These are phyloP conservation scores for Mycena rosella DNA, from an alignment of 768 basidiomycete species.

Conservation along the genomic window DNA sequence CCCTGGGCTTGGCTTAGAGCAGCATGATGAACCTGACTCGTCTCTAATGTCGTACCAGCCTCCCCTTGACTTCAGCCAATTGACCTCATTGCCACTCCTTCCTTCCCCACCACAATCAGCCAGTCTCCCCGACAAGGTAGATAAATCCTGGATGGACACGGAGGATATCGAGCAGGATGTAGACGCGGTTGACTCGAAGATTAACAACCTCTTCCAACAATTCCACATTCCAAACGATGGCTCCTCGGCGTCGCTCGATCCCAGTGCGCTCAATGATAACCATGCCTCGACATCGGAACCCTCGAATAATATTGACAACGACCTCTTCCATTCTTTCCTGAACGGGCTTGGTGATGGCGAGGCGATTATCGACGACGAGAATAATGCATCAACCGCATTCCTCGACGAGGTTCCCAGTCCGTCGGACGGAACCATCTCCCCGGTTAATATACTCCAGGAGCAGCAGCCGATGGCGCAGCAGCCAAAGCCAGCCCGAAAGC, in stretches of 20 bases:
- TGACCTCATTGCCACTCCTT: conserved; percentile 25
- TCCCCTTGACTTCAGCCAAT: conserved; percentile 37
- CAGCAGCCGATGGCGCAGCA: not conserved
- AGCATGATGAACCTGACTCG: conserved; percentile 40
- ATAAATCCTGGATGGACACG: conserved; percentile 70
- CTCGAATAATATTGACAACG: conserved; percentile 31
- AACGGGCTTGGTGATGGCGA: conserved; percentile 38
- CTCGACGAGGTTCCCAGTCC: conserved; percentile 40
- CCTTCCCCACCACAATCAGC: conserved; percentile 42
- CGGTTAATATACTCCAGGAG: conserved; percentile 12
- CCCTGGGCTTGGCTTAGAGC: conserved; percentile 37
- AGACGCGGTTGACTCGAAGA: conserved; percentile 73
- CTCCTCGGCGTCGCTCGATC: conserved; percentile 56
- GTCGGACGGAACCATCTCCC: conserved; percentile 32
- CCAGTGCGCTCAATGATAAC: conserved; percentile 38
- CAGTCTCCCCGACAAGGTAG: conserved; percentile 55
- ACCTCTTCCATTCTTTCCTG: conserved; percentile 40
- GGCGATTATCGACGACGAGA: conserved; percentile 8
- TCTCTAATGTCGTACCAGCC: conserved; percentile 45
- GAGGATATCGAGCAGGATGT: conserved; percentile 81
- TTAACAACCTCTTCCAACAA: conserved; percentile 78
- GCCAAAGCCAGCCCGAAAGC: conserved; percentile 19
- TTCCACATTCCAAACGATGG: conserved; percentile 57
- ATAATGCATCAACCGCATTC: conserved; percentile 36
- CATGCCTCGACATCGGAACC: conserved; percentile 34